Percentiles rank a stretch among this genome's conserved stretches.
Evolutionary conservation across 768 basidiomycete genomes (phyloP).

Genomic region (Leccinellum rugosiceps): DNA sequence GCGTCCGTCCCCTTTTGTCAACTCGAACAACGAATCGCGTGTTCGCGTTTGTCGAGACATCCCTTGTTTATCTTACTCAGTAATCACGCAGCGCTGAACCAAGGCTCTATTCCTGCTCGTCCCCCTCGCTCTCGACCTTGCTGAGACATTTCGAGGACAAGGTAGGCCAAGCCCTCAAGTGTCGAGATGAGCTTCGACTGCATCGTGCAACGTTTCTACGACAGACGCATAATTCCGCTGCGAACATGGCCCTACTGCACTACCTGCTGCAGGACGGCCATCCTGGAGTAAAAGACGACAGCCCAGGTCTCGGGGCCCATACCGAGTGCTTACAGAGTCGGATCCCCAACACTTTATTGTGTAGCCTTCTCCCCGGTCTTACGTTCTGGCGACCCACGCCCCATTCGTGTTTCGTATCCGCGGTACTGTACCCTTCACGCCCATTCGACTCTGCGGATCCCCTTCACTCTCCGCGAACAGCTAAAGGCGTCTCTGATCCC

Average conservation of each 20-base stretch:
- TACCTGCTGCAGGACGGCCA: slow-evolving; percentile 71
- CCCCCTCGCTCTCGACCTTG: no score
- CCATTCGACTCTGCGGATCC: no score
- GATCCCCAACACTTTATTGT: no score
- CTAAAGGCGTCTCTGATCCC: no score
- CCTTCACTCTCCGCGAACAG: no score
- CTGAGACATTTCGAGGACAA: slow-evolving; percentile 64
- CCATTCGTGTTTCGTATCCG: no score
- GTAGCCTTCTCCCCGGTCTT: no score
- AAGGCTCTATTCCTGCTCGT: slow-evolving; percentile 63
- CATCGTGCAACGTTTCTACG: background rate
- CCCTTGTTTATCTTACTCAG: slow-evolving; percentile 23
- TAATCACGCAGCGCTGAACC: slow-evolving; percentile 49
- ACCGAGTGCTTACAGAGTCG: slow-evolving; percentile 58
- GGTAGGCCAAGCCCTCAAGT: slow-evolving; percentile 30
- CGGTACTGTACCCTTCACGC: no score
- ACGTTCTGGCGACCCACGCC: no score
- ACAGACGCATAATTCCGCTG: slow-evolving; percentile 60
- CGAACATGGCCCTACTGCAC: slow-evolving; percentile 62
- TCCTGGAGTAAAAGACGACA: slow-evolving; percentile 47
- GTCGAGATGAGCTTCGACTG: background rate
- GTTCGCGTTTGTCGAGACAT: background rate
- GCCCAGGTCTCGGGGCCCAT: slow-evolving; percentile 80
- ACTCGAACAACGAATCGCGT: background rate
- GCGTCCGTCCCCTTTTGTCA: slow-evolving; percentile 19